Evolutionary conservation across 2,329 filamentous ascomycete genomes (phyloP), one percentile per base, ranked within the genome.

Genomic region (Moelleriella libera): DNA sequence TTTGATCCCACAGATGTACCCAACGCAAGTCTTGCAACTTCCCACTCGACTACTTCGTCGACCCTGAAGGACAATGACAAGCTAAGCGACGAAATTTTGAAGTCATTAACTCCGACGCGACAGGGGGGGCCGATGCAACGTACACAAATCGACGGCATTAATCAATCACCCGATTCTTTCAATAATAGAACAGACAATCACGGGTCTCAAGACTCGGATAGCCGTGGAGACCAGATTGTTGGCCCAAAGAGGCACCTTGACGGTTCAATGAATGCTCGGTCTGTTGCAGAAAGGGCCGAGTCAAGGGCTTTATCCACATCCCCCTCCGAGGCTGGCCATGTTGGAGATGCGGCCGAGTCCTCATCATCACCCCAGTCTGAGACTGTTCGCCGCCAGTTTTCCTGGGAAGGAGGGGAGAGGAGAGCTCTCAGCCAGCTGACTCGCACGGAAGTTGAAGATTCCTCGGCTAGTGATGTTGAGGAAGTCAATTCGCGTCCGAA

Each of bases 41-140:
- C 70, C 44, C 76, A 72, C 55, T 74, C 72, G 0, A 57, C 65
- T 8, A 69, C 70, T 8, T 70, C 71, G 6, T 72, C 73, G 1
- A 72, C 78, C 31, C 69, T 81, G 49, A 77, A 82, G 53, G 83
- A 88, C 56, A 88, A 76, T 55, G 85, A 89, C 53, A 71, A 76
- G 48, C 61, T 89, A 44, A 74, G 80, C 30, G 82, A 86, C 50
- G 85, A 89, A 55, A 89, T 89, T 47, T 78, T 87, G 47, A 78
- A 76, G 49, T 84, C 79, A 41, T 67, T 89, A 2, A 80, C 72
- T 47, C 74, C 10, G 64, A 63, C 11, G 52, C 43, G 39, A 41
- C 21, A 21, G 21, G 21, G 21, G 21, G 21, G 21, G 21, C 21
- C 21, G 21, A 21, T 3, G 2, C 21, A 21, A 21, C 21, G 21